Evolutionary conservation across 2,329 filamentous ascomycete genomes (phyloP).

Genomic region (Chalara sp.): DNA sequence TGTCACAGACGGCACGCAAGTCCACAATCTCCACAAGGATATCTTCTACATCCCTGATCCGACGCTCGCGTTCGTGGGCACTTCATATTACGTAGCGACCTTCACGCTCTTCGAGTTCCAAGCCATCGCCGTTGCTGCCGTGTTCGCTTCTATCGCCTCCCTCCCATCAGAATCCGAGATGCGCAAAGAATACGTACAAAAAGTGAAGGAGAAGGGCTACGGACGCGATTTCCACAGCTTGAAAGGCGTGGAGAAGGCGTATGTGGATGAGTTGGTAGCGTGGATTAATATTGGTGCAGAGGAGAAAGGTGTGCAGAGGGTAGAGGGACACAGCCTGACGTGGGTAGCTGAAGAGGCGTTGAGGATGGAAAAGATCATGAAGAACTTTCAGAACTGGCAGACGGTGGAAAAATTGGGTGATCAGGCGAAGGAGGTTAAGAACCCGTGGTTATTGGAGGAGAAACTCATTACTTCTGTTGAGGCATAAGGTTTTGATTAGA

Average conservation of each 20-base stretch:
- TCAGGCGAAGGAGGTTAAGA: too few relatives aligned
- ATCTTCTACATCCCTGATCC: constrained; percentile 46
- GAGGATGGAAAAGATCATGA: not conserved
- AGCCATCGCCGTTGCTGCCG: constrained; percentile 37
- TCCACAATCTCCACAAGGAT: constrained; percentile 45
- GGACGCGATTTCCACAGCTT: constrained; percentile 37
- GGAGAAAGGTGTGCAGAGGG: constrained; percentile 6
- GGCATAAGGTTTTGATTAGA: too few relatives aligned
- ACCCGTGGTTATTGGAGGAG: too few relatives aligned
- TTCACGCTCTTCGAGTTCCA: constrained; percentile 45
- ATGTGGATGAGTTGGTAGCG: constrained; percentile 15
- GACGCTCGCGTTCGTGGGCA: constrained; percentile 37
- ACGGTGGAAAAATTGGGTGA: too few relatives aligned
- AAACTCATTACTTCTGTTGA: too few relatives aligned
- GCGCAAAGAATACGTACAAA: constrained; percentile 30
- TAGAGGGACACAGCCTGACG: constrained; percentile 8
- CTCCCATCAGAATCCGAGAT: constrained; percentile 32
- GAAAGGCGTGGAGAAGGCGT: constrained; percentile 17
- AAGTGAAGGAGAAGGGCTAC: constrained; percentile 25
- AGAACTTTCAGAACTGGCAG: too few relatives aligned
- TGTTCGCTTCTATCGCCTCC: constrained; percentile 30
- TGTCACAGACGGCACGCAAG: constrained; percentile 39
- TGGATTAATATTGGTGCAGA: constrained; percentile 16
- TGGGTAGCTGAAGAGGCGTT: constrained; percentile 10
- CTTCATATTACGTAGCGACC: constrained; percentile 41